Percentiles rank a stretch among this genome's conserved stretches.
Conservation (phyloP, 352 stramenopile genomes). For the Pythium catenulatum region DNA sequence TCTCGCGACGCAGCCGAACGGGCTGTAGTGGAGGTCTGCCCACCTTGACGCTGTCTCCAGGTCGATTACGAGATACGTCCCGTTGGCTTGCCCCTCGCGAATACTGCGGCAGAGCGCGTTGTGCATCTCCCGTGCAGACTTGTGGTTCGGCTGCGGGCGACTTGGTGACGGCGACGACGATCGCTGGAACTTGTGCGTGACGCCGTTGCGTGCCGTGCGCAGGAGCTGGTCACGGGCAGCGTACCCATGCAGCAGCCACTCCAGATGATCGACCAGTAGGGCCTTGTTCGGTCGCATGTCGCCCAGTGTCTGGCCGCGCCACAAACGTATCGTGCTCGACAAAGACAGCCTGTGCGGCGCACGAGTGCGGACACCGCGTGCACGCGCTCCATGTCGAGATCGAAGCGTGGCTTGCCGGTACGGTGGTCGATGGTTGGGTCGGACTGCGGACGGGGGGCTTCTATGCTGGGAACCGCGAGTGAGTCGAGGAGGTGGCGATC, state of each 20-base stretch:
- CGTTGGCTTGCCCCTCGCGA: slow-evolving; percentile 5
- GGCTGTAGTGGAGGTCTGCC: background rate
- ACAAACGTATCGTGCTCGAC: too few relatives aligned
- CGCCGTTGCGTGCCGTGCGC: background rate
- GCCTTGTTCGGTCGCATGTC: background rate
- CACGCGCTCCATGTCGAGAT: too few relatives aligned
- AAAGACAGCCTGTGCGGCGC: too few relatives aligned
- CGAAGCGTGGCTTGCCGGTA: too few relatives aligned
- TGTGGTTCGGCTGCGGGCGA: background rate
- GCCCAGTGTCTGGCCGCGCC: background rate
- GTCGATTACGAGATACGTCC: background rate
- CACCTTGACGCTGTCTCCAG: background rate
- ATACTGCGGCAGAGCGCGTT: background rate
- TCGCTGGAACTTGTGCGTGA: background rate
- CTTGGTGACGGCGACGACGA: background rate
- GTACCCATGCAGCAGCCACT: too few relatives aligned
- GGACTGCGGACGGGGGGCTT: too few relatives aligned
- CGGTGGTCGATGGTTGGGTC: too few relatives aligned
- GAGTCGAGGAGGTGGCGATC: too few relatives aligned
- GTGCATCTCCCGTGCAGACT: background rate
- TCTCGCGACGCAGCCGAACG: slow-evolving; percentile 4
- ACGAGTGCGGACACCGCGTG: too few relatives aligned
- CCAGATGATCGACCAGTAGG: background rate
- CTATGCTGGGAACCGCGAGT: too few relatives aligned
- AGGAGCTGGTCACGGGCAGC: too few relatives aligned